A percentile compares a stretch with the other conserved stretches of the same genome.
Evolutionary conservation across 164 flowering plant genomes (phyloP).

Genomic region (Berberis vulgaris): DNA sequence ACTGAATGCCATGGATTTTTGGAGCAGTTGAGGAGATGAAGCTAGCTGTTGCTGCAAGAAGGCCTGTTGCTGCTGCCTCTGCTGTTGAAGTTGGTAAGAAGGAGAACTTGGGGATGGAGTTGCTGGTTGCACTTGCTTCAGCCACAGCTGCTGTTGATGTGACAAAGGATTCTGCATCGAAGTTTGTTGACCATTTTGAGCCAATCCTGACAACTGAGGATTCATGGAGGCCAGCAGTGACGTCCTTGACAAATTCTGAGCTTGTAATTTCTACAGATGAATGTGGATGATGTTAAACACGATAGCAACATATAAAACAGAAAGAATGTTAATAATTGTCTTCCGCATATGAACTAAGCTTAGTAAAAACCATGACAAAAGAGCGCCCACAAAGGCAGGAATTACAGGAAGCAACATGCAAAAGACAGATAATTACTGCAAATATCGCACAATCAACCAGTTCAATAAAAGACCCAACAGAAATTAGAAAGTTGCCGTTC

Average conservation of each 20-base stretch:
- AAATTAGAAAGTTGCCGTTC: too few species aligned
- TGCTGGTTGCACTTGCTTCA: constrained; percentile 64
- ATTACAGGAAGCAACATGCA: too few species aligned
- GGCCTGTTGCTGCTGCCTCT: constrained; percentile 42
- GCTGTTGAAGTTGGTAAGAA: constrained; percentile 55
- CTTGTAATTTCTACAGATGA: constrained; percentile 40
- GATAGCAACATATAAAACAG: not conserved
- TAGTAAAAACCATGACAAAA: not conserved
- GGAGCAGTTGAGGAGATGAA: constrained; percentile 54
- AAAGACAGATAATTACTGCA: too few species aligned
- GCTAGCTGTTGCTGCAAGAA: constrained; percentile 66
- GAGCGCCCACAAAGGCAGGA: too few species aligned
- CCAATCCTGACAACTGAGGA: constrained; percentile 57
- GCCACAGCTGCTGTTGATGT: constrained; percentile 65
- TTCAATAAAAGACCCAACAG: too few species aligned
- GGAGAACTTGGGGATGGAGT: constrained; percentile 68
- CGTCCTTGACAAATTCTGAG: constrained; percentile 52
- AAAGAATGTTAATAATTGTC: not conserved
- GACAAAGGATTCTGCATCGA: constrained; percentile 63
- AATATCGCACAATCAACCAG: too few species aligned
- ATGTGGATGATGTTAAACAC: constrained; percentile 4
- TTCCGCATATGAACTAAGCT: not conserved
- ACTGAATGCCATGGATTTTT: constrained; percentile 44
- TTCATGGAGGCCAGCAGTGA: constrained; percentile 66
- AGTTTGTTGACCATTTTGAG: constrained; percentile 66